phyloP scores from a whole-genome alignment of 495 filamentous ascomycete species.

The Endocarpon pusillum region DNA sequence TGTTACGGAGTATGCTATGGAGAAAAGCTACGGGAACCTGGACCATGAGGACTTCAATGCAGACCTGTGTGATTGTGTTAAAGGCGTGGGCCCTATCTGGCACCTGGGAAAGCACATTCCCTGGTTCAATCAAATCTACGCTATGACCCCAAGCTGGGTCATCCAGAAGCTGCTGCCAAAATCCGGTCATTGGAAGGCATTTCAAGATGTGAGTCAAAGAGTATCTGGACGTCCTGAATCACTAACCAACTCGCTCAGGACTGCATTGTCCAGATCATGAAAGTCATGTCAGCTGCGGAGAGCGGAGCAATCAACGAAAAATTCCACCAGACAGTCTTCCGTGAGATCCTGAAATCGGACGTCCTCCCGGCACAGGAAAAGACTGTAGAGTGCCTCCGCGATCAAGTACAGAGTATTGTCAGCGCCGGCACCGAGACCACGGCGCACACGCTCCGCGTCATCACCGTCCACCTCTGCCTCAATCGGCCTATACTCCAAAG shows the following conservation, averaged over 20 bases:
- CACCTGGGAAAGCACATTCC: slow-evolving; percentile 18
- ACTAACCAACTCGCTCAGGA: slow-evolving; percentile 5
- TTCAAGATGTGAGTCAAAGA: slow-evolving; percentile 8
- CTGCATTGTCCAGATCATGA: slow-evolving; percentile 2
- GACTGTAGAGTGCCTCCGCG: slow-evolving; percentile 14
- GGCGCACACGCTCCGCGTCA: slow-evolving; percentile 18
- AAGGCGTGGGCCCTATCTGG: slow-evolving; percentile 7
- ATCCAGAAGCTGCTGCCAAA: slow-evolving; percentile 10
- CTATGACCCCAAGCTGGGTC: slow-evolving; percentile 7
- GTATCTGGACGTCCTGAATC: not conserved
- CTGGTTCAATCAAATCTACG: slow-evolving; percentile 8
- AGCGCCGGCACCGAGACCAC: slow-evolving; percentile 32
- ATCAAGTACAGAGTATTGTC: slow-evolving; percentile 27
- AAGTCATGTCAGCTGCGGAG: slow-evolving; percentile 1
- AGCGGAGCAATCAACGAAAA: slow-evolving; percentile 7
- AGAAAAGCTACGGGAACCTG: slow-evolving; percentile 19
- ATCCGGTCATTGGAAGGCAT: slow-evolving; percentile 10
- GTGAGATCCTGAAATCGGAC: slow-evolving; percentile 7
- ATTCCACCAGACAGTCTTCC: slow-evolving; percentile 8
- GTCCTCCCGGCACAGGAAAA: slow-evolving; percentile 11
- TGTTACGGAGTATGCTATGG: slow-evolving; percentile 27
- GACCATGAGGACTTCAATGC: slow-evolving; percentile 10
- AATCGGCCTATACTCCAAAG: slow-evolving; percentile 17
- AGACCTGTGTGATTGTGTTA: slow-evolving; percentile 9
- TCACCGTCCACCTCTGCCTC: slow-evolving; percentile 24